A percentile compares a stretch with the other conserved stretches of the same genome.
Conservation (phyloP, 495 filamentous ascomycete species). For the Articulospora tetracladia region DNA sequence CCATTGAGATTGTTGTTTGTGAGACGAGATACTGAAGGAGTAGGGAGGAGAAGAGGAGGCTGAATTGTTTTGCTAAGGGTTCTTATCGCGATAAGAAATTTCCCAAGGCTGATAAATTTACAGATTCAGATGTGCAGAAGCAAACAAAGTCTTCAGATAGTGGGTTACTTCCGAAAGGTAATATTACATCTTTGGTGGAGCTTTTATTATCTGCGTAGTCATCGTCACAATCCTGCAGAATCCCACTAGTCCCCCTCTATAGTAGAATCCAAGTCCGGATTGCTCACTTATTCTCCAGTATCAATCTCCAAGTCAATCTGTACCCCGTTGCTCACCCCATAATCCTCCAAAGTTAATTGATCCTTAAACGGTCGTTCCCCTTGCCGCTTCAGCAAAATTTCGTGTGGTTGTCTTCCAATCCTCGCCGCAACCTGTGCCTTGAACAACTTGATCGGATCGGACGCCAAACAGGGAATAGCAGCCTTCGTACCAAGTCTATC, state of each 20-base stretch:
- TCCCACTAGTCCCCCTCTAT: no score
- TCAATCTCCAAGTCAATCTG: conserved; percentile 86
- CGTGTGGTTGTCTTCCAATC: conserved; percentile 82
- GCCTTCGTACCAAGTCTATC: conserved; percentile 89
- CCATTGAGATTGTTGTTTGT: neutral
- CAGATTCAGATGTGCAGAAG: no score
- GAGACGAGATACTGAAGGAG: conserved; percentile 2
- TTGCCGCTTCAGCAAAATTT: conserved; percentile 88
- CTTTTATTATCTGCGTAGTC: no score
- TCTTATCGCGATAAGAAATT: conserved; percentile 22
- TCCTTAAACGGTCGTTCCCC: conserved; percentile 92
- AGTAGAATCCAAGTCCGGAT: no score
- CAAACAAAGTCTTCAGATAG: no score
- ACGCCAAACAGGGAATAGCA: conserved; percentile 78
- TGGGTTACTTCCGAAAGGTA: no score
- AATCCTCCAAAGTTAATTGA: conserved; percentile 78
- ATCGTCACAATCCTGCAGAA: no score
- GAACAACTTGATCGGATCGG: conserved; percentile 78
- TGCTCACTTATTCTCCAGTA: conserved; percentile 71
- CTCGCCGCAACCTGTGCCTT: conserved; percentile 85
- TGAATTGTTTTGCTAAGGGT: conserved; percentile 1
- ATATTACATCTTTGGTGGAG: no score
- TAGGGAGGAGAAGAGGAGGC: neutral
- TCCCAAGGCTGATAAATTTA: no score
- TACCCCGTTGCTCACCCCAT: conserved; percentile 83